Evolutionary conservation across 352 stramenopile species (phyloP).

Genomic region (Globisporangium spinosum): DNA sequence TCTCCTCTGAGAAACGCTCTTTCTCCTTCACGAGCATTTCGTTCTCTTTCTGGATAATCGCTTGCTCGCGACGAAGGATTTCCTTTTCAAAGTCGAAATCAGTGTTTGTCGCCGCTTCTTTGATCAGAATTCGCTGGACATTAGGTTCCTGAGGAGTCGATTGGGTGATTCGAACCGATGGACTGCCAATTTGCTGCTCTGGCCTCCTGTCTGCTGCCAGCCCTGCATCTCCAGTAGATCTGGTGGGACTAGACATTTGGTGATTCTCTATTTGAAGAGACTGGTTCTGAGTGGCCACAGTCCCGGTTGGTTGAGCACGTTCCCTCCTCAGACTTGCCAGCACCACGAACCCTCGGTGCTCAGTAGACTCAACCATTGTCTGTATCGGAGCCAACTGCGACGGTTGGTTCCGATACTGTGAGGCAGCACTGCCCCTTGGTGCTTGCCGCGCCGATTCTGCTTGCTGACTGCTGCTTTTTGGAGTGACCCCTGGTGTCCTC

Average conservation of each 20-base stretch:
- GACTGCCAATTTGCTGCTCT: not conserved
- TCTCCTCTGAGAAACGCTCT: slow-evolving; percentile 31
- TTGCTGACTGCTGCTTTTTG: not conserved
- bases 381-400: slow-evolving; percentile 5
- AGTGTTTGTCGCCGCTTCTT: slow-evolving; percentile 59
- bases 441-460: not conserved
- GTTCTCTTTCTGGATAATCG: slow-evolving; percentile 29
- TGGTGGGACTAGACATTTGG: not conserved
- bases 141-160: not conserved
- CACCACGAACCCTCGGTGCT: not conserved
- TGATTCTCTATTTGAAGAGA: not conserved
- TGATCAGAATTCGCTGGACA: slow-evolving; percentile 29
- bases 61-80: slow-evolving; percentile 38
- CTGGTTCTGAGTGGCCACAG: not conserved
- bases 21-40: slow-evolving; percentile 36
- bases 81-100: slow-evolving; percentile 51
- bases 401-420: not conserved
- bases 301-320: not conserved
- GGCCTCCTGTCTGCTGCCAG: not conserved
- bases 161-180: too few relatives aligned
- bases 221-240: not conserved
- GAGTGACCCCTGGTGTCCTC: not conserved
- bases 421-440: not conserved
- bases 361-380: not conserved
- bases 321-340: not conserved